Conservation (phyloP, 352 stramenopile genomes). For the Phytophthora pinifolia region DNA sequence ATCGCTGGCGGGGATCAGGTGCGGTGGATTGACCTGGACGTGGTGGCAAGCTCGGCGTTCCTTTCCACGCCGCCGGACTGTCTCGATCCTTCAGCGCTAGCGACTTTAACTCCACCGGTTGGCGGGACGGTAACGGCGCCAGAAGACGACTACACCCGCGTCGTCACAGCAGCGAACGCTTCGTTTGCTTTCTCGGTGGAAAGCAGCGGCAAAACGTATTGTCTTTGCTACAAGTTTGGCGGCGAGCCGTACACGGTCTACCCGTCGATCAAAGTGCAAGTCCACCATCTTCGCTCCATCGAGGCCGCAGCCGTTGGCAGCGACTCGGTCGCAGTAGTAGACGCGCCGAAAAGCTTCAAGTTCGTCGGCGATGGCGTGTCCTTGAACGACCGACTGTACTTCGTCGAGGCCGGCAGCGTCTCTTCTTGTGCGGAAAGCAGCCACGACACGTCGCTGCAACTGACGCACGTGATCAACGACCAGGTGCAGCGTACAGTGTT, state of each 20-base stretch:
- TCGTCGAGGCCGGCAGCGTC: conserved; percentile 40
- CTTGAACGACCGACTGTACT: conserved; percentile 63
- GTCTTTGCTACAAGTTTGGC: conserved; percentile 70
- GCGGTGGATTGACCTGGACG: conserved; percentile 50
- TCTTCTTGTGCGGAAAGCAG: conserved; percentile 40
- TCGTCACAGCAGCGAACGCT: conserved; percentile 17
- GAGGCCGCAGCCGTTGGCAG: conserved; percentile 27
- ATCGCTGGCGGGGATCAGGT: conserved; percentile 46
- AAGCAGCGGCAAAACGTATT: conserved; percentile 54
- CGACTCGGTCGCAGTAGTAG: conserved; percentile 48
- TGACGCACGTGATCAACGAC: conserved; percentile 34
- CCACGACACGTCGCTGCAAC: conserved; percentile 28
- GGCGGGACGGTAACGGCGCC: conserved; percentile 15
- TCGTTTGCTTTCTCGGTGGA: conserved; percentile 39
- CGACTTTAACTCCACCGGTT: conserved; percentile 23
- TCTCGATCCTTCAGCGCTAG: conserved; percentile 34
- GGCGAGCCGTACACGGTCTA: conserved; percentile 66
- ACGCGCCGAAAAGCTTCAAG: conserved; percentile 49
- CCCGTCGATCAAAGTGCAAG: conserved; percentile 38
- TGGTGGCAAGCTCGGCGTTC: conserved; percentile 32
- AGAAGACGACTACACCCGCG: conserved; percentile 53
- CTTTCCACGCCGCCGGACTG: conserved; percentile 36
- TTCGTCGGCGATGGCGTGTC: conserved; percentile 52
- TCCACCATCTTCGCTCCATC: conserved; percentile 45
- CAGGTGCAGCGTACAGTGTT: conserved; percentile 44